Percentiles rank a stretch among this genome's conserved stretches.
phyloP scores from a whole-genome alignment of 371 early-diverging fungal genomes.

The Zopfochytrium polystomum region DNA sequence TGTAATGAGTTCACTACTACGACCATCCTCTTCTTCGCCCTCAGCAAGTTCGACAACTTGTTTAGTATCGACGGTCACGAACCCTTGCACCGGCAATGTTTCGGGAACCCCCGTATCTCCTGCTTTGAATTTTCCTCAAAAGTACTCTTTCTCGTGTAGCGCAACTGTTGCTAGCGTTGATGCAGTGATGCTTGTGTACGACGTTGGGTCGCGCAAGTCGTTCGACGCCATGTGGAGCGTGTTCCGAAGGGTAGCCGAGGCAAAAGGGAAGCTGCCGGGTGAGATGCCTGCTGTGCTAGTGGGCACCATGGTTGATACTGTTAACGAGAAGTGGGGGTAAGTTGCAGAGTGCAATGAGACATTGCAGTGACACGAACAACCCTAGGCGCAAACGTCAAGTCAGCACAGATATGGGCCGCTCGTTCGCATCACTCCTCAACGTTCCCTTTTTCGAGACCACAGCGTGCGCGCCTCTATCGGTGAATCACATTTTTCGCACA shows the following conservation, averaged over 20 bases:
- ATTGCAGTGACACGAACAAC: no score
- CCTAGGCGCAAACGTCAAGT: constrained; percentile 31
- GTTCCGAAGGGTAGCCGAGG: constrained; percentile 27
- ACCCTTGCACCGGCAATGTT: no score
- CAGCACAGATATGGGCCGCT: constrained; percentile 19
- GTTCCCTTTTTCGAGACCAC: constrained; percentile 36
- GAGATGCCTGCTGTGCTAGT: constrained; percentile 32
- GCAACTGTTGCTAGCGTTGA: constrained; percentile 34
- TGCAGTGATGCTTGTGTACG: constrained; percentile 42
- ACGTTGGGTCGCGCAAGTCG: constrained; percentile 30
- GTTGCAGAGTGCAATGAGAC: not conserved
- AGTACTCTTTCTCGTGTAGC: constrained; percentile 25
- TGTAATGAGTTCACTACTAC: no score
- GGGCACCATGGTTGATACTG: constrained; percentile 44
- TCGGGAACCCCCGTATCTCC: no score
- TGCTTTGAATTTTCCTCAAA: no score
- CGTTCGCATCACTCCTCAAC: constrained; percentile 28
- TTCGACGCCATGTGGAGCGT: constrained; percentile 36
- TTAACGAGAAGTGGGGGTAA: not conserved
- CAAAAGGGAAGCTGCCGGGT: constrained; percentile 25
- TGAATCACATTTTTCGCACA: constrained; percentile 28
- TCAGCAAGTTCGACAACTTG: no score
- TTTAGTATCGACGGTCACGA: no score
- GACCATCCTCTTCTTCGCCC: no score
- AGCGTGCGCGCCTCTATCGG: constrained; percentile 33